Evolutionary conservation across 352 stramenopile genomes (phyloP).

Genomic region (Aphanomyces stellatus): DNA sequence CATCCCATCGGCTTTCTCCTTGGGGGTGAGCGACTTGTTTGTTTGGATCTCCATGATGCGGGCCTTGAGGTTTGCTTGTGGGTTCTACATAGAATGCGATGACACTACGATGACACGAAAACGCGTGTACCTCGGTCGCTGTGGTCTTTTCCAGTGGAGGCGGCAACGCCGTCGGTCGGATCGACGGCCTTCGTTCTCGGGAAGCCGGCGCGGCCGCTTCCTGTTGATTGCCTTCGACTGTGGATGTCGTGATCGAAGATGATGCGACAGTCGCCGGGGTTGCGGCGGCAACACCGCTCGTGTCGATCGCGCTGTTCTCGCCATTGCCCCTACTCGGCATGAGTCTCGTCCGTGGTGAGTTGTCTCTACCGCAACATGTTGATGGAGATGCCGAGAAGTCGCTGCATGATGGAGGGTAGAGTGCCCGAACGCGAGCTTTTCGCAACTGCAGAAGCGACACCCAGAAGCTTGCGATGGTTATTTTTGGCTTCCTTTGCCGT

Average conservation of each 20-base stretch:
- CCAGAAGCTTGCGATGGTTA: constrained; percentile 9
- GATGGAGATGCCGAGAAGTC: constrained; percentile 19
- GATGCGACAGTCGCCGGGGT: too few relatives aligned
- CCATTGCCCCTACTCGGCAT: constrained; percentile 2
- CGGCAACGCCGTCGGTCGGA: constrained; percentile 15
- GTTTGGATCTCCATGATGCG: constrained; percentile 75
- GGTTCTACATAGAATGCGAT: constrained; percentile 3
- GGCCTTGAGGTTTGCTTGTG: constrained; percentile 36
- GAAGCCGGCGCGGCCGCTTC: not conserved
- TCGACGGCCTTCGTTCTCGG: constrained; percentile 9
- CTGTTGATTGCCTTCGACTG: not conserved
- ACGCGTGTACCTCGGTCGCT: not conserved
- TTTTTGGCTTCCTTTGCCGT: constrained; percentile 9
- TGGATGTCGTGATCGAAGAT: too few relatives aligned
- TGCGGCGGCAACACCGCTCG: too few relatives aligned
- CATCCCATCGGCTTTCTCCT: constrained; percentile 75
- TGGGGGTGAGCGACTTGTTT: constrained; percentile 60
- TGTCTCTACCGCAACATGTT: constrained; percentile 17
- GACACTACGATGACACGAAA: not conserved
- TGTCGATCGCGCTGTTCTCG: too few relatives aligned
- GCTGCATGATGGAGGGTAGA: not conserved
- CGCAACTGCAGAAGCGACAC: not conserved
- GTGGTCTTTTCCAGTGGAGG: constrained; percentile 15
- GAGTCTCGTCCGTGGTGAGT: not conserved
- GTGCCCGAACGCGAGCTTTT: not conserved